Evolutionary conservation across 228 moss, liverwort and hornwort species (phyloP), one percentile per base, ranked within the genome.

Genomic region (Sphagnum magellanicum): DNA sequence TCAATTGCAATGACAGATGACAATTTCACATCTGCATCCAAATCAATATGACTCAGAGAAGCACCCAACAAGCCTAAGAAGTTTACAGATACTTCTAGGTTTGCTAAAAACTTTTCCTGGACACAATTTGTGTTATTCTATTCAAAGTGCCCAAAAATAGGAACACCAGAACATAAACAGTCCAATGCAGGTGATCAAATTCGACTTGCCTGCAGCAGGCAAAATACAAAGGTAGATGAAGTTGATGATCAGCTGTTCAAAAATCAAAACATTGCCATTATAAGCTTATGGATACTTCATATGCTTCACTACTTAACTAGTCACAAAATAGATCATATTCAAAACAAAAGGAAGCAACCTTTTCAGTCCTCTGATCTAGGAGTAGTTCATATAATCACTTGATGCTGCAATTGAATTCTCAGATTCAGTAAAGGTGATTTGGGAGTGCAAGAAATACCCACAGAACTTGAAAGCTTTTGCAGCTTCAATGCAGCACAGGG

Each of bases 1-100:
- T 95, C 92, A 70, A 95, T 82, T 49, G 92, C 95, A 61, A 92
- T 84, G 61, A 82, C 81, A 50, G 79, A 73, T 66, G 92, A 85
- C 49, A 73, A 71, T 81, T 90, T 85, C 61, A 95, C 70, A 69
- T 77, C 91, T 94, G 84, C 81, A 80, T 63, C 49, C 50, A 74
- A 4, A 70, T 64, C 51, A 16, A 50, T 49, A 12, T 55, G 55
- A 55, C 17, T 9, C 48, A 51, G n/a, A 65, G 14, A 65, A 17
- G 14, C 12, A 49, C 0, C 49, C 10, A 13, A 65, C 47, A 65
- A 9, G 4, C 51, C 8, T 11, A 47, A 16, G 47, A 48, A 65
- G 6, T 9, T 49, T 65, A 49, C 6, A 49, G 49, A 6, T 14
- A 6, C 16, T 14, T 49, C 49, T 16, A 15, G 14, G 32, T 32